Conservation (phyloP, 164 flowering plant species). For the Amborella trichopoda region DNA sequence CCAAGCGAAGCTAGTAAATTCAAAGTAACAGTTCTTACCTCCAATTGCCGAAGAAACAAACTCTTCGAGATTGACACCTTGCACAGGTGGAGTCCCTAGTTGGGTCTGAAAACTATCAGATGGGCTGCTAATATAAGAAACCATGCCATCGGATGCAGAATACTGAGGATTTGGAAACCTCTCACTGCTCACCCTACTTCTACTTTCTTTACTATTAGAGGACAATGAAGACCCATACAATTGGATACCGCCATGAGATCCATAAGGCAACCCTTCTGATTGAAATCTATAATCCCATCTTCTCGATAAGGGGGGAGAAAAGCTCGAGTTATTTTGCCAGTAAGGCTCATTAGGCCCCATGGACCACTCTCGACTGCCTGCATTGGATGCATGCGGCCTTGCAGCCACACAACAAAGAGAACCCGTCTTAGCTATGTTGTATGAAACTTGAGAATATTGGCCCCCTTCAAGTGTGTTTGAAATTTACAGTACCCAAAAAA, state of each 20-base stretch:
- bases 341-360: slow-evolving; percentile 74
- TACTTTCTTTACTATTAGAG: slow-evolving; percentile 59
- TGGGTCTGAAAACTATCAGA: slow-evolving; percentile 58
- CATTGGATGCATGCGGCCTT: slow-evolving; percentile 90
- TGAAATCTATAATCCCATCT: slow-evolving; percentile 64
- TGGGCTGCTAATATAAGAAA: slow-evolving; percentile 52
- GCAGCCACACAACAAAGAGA: slow-evolving; percentile 99
- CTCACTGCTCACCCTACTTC: slow-evolving; percentile 48
- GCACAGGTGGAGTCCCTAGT: slow-evolving; percentile 60
- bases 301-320: slow-evolving; percentile 70
- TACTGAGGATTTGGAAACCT: slow-evolving; percentile 30
- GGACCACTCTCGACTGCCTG: slow-evolving; percentile 64
- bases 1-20: background rate
- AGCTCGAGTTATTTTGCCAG: slow-evolving; percentile 83
- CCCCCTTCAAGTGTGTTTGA: no score
- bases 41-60: slow-evolving; percentile 25
- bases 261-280: slow-evolving; percentile 41
- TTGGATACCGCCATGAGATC: slow-evolving; percentile 33
- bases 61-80: slow-evolving; percentile 42
- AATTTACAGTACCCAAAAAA: no score
- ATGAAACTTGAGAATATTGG: no score
- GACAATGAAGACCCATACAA: slow-evolving; percentile 62
- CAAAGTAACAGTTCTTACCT: no score
- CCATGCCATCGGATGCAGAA: slow-evolving; percentile 57
- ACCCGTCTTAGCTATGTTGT: slow-evolving; percentile 85